phyloP scores from a whole-genome alignment of 805 yeast species.

The Kodamaea restingae region DNA sequence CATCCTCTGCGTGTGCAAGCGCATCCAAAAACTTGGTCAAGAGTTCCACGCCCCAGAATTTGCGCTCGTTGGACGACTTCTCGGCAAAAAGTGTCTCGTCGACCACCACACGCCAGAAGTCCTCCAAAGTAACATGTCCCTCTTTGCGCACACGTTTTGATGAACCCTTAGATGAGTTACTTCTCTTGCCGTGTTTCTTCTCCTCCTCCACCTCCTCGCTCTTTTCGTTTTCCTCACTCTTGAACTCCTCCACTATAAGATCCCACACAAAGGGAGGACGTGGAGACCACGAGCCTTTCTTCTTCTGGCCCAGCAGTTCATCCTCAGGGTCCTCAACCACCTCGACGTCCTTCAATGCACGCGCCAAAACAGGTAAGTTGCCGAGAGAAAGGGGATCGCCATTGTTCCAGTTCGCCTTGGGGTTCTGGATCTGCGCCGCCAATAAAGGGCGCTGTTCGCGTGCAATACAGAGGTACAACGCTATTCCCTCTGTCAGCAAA shows the following conservation, averaged over 20 bases:
- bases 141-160: constrained; percentile 1
- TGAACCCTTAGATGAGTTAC: constrained; percentile 4
- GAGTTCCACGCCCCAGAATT: constrained; percentile 80
- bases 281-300: constrained; percentile 71
- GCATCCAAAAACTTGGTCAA: constrained; percentile 45
- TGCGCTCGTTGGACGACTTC: constrained; percentile 79
- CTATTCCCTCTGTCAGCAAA: constrained; percentile 74
- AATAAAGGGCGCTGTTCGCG: constrained; percentile 15
- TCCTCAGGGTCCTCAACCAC: constrained; percentile 32
- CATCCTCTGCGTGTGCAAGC: constrained; percentile 15
- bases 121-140: constrained; percentile 30
- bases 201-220: constrained; percentile 15
- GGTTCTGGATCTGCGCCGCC: constrained; percentile 9
- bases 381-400: constrained; percentile 72
- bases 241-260: constrained; percentile 46
- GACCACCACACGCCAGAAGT: constrained; percentile 75
- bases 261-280: constrained; percentile 76
- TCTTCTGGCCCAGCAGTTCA: constrained; percentile 37
- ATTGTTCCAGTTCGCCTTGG: constrained; percentile 53
- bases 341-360: constrained; percentile 59
- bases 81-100: constrained; percentile 78
- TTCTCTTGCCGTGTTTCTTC: constrained; percentile 12
- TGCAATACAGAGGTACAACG: constrained; percentile 60
- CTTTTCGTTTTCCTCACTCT: constrained; percentile 39
- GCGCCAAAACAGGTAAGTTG: constrained; percentile 57